A percentile compares a stretch with the other conserved stretches of the same genome.
Conservation (phyloP, 257 asterid species). For the Solanum medicagineum region DNA sequence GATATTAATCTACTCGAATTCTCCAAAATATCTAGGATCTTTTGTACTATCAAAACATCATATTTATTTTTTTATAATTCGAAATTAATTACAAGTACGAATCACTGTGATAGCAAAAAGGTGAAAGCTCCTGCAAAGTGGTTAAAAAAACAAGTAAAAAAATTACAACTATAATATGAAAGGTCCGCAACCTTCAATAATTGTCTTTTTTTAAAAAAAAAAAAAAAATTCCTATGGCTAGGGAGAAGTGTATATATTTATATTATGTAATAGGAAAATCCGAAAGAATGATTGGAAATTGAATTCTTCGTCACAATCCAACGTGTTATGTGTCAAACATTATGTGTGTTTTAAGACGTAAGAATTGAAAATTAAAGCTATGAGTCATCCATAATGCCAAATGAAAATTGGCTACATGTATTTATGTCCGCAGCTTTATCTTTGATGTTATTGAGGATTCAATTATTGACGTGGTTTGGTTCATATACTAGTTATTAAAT, state of each 20-base stretch:
- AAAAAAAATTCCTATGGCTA: background rate
- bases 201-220: background rate
- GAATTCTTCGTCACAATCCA: background rate
- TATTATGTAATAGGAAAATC: background rate
- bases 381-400: background rate
- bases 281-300: background rate
- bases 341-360: background rate
- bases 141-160: no score
- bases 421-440: background rate
- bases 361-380: background rate
- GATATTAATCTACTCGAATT: no score
- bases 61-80: no score
- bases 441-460: background rate
- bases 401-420: background rate
- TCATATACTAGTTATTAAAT: background rate
- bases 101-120: no score
- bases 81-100: no score
- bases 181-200: background rate
- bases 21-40: no score
- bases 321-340: background rate
- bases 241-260: background rate
- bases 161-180: no score
- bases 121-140: no score
- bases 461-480: background rate
- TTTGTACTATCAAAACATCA: no score